A percentile compares a stretch with the other conserved stretches of the same genome.
These are phyloP conservation scores for Carpinus fangiana DNA, from an alignment of 306 rosid genomes.

Conservation along the genomic window DNA sequence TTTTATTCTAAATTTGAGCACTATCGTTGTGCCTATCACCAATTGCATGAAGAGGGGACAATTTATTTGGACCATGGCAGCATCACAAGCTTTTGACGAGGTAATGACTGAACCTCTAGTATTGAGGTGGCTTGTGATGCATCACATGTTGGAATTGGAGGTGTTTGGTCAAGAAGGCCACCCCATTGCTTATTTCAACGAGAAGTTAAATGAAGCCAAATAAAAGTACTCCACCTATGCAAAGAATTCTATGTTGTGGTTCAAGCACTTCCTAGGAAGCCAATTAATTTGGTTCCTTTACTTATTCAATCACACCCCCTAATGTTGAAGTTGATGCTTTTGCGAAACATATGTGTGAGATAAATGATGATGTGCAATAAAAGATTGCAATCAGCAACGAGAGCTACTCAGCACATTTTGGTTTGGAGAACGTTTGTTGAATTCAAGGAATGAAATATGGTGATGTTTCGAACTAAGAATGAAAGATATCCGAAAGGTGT, in stretches of 20 bases:
- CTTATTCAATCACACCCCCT: no score
- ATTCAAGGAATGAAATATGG: no score
- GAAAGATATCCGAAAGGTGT: no score
- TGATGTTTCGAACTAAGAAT: no score
- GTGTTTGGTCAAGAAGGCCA: not conserved
- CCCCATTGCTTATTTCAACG: not conserved
- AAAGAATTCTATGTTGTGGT: not conserved
- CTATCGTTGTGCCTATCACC: not conserved
- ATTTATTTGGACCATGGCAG: not conserved
- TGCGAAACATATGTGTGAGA: no score
- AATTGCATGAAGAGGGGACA: not conserved
- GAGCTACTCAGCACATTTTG: no score
- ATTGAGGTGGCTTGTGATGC: not conserved
- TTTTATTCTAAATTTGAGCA: not conserved
- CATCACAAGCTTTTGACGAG: not conserved
- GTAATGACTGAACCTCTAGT: not conserved
- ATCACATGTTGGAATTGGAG: not conserved
- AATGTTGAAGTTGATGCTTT: no score
- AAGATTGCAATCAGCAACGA: no score
- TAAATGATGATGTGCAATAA: no score
- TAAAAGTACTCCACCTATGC: not conserved
- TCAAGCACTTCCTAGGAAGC: not conserved
- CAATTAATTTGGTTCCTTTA: slow-evolving; percentile 3
- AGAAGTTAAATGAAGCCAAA: not conserved
- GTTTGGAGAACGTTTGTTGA: no score